Percentiles rank a stretch among this genome's conserved stretches.
These are phyloP conservation scores for Teratosphaeria zuluensis DNA, from an alignment of 2,329 filamentous ascomycete species.

Conservation along the genomic window DNA sequence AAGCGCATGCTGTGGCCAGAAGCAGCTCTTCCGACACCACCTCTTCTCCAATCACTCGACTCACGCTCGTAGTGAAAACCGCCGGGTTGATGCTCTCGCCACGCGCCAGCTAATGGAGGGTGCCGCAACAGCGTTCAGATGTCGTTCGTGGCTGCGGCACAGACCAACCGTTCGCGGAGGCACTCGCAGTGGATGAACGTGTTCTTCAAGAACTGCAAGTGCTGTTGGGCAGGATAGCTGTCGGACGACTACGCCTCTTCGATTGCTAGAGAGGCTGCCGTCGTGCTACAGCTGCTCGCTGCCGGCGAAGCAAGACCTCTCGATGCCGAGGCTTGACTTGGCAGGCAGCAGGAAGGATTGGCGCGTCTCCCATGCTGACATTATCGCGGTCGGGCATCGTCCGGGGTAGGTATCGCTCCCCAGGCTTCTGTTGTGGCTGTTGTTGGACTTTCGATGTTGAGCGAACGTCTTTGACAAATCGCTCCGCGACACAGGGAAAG, in stretches of 20 bases:
- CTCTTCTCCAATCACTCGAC: neutral
- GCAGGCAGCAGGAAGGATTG: neutral
- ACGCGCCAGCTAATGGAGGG: neutral
- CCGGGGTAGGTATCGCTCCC: neutral
- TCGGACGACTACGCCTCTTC: neutral
- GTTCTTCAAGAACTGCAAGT: neutral
- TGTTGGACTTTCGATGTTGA: neutral
- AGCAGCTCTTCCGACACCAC: neutral
- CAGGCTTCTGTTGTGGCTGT: neutral
- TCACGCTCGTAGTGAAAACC: neutral
- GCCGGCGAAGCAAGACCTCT: neutral
- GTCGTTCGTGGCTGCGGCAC: neutral
- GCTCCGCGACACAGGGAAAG: neutral
- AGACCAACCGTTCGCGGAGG: neutral
- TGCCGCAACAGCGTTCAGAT: neutral
- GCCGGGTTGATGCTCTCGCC: neutral
- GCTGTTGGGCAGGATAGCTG: neutral
- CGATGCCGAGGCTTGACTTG: neutral
- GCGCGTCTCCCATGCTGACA: neutral
- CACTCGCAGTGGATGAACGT: neutral
- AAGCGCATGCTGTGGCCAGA: neutral
- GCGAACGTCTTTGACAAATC: conserved; percentile 3
- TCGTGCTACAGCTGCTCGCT: neutral
- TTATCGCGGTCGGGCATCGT: neutral
- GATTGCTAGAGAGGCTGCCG: neutral